Conservation (phyloP, 805 yeast species). For the Kregervanrija delftensis region DNA sequence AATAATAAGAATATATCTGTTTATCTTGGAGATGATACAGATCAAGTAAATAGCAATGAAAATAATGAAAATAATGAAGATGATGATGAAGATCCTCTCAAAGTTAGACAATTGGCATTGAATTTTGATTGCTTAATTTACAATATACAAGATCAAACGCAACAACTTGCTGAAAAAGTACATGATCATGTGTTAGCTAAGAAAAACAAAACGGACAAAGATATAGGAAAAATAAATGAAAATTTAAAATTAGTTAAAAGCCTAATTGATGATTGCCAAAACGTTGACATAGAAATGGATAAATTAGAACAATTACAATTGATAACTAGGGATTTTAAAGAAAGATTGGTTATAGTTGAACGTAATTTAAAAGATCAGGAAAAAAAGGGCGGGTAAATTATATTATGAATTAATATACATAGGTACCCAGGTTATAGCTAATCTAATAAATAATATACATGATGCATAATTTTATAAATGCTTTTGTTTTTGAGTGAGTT, state of each 20-base stretch:
- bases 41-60: background rate
- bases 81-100: slow-evolving; percentile 52
- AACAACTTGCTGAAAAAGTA: slow-evolving; percentile 28
- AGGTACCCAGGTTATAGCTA: background rate
- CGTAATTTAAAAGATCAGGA: slow-evolving; percentile 12
- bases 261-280: slow-evolving; percentile 20
- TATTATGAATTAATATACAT: background rate
- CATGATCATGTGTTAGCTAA: slow-evolving; percentile 20
- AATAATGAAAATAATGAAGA: slow-evolving; percentile 5
- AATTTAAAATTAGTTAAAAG: slow-evolving; percentile 14
- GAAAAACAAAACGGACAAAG: slow-evolving; percentile 18
- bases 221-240: slow-evolving; percentile 14
- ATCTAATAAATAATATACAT: background rate
- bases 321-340: slow-evolving; percentile 25
- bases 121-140: slow-evolving; percentile 59
- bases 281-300: slow-evolving; percentile 24
- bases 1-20: background rate
- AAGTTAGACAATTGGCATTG: slow-evolving; percentile 51
- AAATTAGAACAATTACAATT: slow-evolving; percentile 27
- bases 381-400: slow-evolving; percentile 6
- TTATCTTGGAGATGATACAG: background rate
- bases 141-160: slow-evolving; percentile 52
- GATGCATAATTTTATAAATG: background rate
- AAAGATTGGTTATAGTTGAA: slow-evolving; percentile 19
- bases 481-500: slow-evolving; percentile 5